A percentile compares a stretch with the other conserved stretches of the same genome.
Evolutionary conservation across 2,329 filamentous ascomycete genomes (phyloP).

Genomic region (Cordyceps farinosa): DNA sequence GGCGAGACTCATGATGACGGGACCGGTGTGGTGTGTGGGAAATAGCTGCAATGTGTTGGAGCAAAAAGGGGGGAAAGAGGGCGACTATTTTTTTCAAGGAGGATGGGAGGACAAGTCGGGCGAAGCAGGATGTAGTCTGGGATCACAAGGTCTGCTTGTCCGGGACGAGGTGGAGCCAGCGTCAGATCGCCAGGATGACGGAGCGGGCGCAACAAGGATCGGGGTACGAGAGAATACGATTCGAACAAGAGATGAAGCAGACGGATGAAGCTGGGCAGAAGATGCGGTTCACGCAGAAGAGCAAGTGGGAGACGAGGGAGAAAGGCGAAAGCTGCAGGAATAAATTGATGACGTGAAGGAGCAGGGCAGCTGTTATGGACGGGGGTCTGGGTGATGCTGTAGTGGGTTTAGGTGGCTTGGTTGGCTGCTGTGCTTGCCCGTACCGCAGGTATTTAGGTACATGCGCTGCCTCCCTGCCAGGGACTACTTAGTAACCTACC

Average conservation of each 20-base stretch:
- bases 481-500: neutral
- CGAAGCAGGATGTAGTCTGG: conserved; percentile 1
- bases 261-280: neutral
- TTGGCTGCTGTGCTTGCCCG: neutral
- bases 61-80: neutral
- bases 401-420: neutral
- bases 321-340: conserved; percentile 8
- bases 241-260: neutral
- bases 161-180: conserved; percentile 14
- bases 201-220: conserved; percentile 9
- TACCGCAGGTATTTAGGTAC: no score
- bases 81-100: neutral
- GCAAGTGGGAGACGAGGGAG: neutral
- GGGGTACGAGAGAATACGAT: neutral
- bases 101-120: conserved; percentile 8
- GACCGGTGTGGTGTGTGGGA: neutral
- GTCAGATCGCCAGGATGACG: conserved; percentile 17
- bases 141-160: conserved; percentile 17
- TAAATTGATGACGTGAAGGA: conserved; percentile 18
- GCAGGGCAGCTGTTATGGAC: neutral
- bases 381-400: neutral
- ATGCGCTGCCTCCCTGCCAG: no score
- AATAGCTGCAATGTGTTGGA: neutral
- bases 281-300: neutral
- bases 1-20: conserved; percentile 15